These are phyloP conservation scores for Thelonectria olida DNA, from an alignment of 2,329 filamentous ascomycete species.

Conservation along the genomic window DNA sequence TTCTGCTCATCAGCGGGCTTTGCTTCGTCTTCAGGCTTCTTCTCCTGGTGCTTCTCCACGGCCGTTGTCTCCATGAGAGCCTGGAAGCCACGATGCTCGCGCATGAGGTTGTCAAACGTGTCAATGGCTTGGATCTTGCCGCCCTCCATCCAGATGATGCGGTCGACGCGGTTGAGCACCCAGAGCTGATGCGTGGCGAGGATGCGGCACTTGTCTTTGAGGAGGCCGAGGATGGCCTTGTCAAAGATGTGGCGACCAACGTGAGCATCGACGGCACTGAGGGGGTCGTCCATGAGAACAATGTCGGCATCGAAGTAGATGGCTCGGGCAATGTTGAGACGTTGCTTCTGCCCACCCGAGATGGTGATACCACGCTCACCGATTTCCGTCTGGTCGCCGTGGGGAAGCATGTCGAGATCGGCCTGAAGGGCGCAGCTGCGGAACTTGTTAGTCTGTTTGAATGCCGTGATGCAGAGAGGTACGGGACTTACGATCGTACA, in stretches of 20 bases:
- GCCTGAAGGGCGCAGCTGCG: conserved; percentile 78
- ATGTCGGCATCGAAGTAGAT: conserved; percentile 77
- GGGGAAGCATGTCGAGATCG: conserved; percentile 92
- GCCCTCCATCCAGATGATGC: conserved; percentile 92
- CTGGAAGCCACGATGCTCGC: conserved; percentile 78
- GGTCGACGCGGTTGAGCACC: conserved; percentile 88
- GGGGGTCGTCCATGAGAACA: conserved; percentile 74
- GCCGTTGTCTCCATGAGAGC: conserved; percentile 87
- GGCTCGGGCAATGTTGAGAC: conserved; percentile 89
- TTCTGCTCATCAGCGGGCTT: conserved; percentile 52
- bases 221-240: conserved; percentile 87
- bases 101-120: conserved; percentile 90
- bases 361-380: conserved; percentile 96
- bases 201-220: conserved; percentile 89
- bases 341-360: conserved; percentile 94
- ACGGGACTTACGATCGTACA: conserved; percentile 73
- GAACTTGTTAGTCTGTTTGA: conserved; percentile 3
- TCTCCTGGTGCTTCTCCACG: conserved; percentile 67
- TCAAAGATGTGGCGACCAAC: conserved; percentile 86
- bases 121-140: conserved; percentile 86
- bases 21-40: conserved; percentile 54
- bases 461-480: conserved; percentile 16
- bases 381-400: conserved; percentile 89
- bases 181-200: conserved; percentile 95
- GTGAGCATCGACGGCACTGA: conserved; percentile 75